phyloP scores from a whole-genome alignment of 192 early-diverging fungal genomes.

The Gorgonomyces haynaldii region DNA sequence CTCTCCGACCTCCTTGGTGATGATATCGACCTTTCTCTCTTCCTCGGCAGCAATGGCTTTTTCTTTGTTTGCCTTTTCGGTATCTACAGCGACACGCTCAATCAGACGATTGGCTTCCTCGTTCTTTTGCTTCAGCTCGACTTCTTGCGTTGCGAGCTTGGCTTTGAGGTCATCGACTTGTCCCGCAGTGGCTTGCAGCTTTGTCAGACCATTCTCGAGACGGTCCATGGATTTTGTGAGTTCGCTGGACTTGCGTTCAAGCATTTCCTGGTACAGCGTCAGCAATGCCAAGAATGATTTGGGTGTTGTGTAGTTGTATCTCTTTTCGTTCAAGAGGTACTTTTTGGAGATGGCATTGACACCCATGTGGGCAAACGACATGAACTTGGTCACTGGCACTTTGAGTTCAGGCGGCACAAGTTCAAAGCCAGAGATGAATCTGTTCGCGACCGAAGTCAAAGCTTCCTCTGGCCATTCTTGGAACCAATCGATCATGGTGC shows the following conservation, averaged over 20 bases:
- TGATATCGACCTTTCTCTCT: conserved; percentile 47
- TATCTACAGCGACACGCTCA: conserved; percentile 50
- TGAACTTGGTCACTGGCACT: conserved; percentile 44
- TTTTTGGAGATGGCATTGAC: conserved; percentile 50
- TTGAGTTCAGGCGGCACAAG: conserved; percentile 42
- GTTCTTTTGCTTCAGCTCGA: conserved; percentile 53
- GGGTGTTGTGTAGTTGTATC: conserved; percentile 57
- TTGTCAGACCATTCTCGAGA: conserved; percentile 52
- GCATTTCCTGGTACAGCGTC: conserved; percentile 52
- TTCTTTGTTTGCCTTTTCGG: conserved; percentile 55
- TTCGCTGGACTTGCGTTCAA: conserved; percentile 42
- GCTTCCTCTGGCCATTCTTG: conserved; percentile 52
- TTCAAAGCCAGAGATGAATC: conserved; percentile 45
- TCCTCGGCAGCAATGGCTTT: conserved; percentile 56
- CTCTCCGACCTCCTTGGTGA: conserved; percentile 50
- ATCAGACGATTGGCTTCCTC: conserved; percentile 50
- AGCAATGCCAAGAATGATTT: conserved; percentile 54
- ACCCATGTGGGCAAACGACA: conserved; percentile 49
- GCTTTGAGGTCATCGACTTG: conserved; percentile 58
- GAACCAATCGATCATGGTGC: conserved; percentile 57
- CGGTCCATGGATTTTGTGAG: conserved; percentile 56
- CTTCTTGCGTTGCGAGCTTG: conserved; percentile 52
- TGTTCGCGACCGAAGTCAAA: conserved; percentile 43
- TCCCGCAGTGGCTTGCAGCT: conserved; percentile 47
- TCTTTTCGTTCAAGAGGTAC: conserved; percentile 51